A percentile compares a stretch with the other conserved stretches of the same genome.
Conservation (phyloP, 805 yeast genomes). For the Zygosaccharomyces siamensis region DNA sequence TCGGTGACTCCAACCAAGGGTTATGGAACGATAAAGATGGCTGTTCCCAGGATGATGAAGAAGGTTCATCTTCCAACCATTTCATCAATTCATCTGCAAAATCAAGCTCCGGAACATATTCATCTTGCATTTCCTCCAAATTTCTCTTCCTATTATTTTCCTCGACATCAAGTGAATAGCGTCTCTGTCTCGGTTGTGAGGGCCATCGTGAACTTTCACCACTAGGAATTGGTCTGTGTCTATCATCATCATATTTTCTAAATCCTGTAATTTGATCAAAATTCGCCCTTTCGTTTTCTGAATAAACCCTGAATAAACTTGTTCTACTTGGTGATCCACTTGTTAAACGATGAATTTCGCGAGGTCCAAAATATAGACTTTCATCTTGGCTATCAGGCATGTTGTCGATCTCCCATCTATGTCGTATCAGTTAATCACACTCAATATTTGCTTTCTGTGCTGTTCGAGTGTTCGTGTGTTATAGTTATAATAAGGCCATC, state of each 20-base stretch:
- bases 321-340: slow-evolving; percentile 21
- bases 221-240: slow-evolving; percentile 41
- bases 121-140: slow-evolving; percentile 58
- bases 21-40: neutral
- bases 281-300: slow-evolving; percentile 60
- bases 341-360: slow-evolving; percentile 21
- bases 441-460: neutral
- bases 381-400: slow-evolving; percentile 5
- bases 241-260: slow-evolving; percentile 49
- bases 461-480: neutral
- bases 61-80: slow-evolving; percentile 38
- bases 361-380: slow-evolving; percentile 23
- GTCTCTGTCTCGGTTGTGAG: slow-evolving; percentile 9
- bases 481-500: neutral
- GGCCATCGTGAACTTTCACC: neutral
- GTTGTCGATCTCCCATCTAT: neutral
- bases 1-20: neutral
- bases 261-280: slow-evolving; percentile 53
- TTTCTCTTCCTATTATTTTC: slow-evolving; percentile 3
- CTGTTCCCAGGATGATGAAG: neutral
- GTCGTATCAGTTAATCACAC: neutral
- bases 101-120: slow-evolving; percentile 69
- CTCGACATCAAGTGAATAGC: slow-evolving; percentile 5
- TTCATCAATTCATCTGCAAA: slow-evolving; percentile 45
- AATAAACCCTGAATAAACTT: slow-evolving; percentile 50